Percentiles rank a stretch among this genome's conserved stretches.
phyloP scores from a whole-genome alignment of 2,329 filamentous ascomycete genomes.

The Pestalotiopsis fici region DNA sequence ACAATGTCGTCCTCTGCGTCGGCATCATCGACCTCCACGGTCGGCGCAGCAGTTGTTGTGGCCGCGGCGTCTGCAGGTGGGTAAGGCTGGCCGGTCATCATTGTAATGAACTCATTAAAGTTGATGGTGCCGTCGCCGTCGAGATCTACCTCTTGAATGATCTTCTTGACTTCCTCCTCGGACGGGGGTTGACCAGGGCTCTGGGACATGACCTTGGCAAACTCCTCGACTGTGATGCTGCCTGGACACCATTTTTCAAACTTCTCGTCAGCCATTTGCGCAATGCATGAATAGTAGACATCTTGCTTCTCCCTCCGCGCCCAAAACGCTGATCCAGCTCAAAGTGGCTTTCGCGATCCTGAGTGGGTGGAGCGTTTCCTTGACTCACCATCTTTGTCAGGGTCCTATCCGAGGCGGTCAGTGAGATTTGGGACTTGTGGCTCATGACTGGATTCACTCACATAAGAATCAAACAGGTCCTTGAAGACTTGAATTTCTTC shows the following conservation, averaged over 20 bases:
- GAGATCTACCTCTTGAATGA: slow-evolving; percentile 38
- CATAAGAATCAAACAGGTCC: slow-evolving; percentile 29
- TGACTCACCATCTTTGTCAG: slow-evolving; percentile 25
- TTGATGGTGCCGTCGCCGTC: slow-evolving; percentile 40
- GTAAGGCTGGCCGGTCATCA: slow-evolving; percentile 40
- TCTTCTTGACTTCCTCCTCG: slow-evolving; percentile 35
- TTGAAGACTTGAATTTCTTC: slow-evolving; percentile 30
- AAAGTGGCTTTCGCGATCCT: background rate
- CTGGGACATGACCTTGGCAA: slow-evolving; percentile 36
- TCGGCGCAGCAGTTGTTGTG: slow-evolving; percentile 28
- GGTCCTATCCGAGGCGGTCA: slow-evolving; percentile 17
- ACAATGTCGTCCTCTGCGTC: slow-evolving; percentile 24
- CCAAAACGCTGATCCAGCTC: background rate
- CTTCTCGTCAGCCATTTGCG: background rate
- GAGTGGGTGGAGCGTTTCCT: background rate
- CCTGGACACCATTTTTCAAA: slow-evolving; percentile 17
- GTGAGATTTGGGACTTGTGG: background rate
- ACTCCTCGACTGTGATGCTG: slow-evolving; percentile 37
- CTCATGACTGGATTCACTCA: slow-evolving; percentile 15
- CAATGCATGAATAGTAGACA: too few relatives aligned
- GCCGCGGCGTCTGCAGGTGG: background rate
- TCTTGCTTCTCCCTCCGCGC: slow-evolving; percentile 1
- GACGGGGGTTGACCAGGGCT: slow-evolving; percentile 28
- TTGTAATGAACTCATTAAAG: slow-evolving; percentile 42
- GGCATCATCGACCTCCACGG: slow-evolving; percentile 25